Evolutionary conservation across 345 rosid genomes (phyloP).

Genomic region (Physaria fendleri): DNA sequence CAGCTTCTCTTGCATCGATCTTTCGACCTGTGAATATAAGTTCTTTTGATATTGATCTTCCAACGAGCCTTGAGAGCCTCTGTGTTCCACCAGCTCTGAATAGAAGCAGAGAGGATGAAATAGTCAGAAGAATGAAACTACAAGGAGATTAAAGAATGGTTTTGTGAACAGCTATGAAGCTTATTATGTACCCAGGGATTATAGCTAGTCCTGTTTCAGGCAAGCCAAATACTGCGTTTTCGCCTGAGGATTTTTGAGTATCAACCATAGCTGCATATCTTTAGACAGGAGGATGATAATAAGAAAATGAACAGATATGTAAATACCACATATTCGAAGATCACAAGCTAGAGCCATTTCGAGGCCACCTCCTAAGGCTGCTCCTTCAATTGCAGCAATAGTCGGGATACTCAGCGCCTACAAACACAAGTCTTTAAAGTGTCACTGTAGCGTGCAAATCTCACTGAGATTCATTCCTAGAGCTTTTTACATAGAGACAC

Average conservation of each 20-base stretch:
- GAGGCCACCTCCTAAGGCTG: conserved; percentile 93
- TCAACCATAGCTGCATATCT: neutral
- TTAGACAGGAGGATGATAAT: neutral
- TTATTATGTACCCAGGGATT: conserved; percentile 65
- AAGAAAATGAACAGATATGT: neutral
- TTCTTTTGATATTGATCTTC: conserved; percentile 75
- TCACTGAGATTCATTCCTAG: neutral
- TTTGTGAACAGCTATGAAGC: neutral
- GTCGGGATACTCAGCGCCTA: conserved; percentile 72
- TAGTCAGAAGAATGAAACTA: neutral
- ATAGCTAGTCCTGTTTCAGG: conserved; percentile 98
- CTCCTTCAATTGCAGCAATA: conserved; percentile 88
- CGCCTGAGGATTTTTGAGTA: conserved; percentile 41
- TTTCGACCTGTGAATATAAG: conserved; percentile 77
- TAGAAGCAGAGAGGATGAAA: conserved; percentile 12
- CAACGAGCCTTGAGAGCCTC: conserved; percentile 80
- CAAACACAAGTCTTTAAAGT: conserved; percentile 16
- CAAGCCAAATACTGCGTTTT: conserved; percentile 71
- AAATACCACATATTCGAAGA: conserved; percentile 79
- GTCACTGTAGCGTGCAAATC: neutral
- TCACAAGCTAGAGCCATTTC: conserved; percentile 95
- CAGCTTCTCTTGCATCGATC: conserved; percentile 67
- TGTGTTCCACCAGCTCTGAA: conserved; percentile 92
- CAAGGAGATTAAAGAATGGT: neutral
- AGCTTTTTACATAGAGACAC: neutral